A percentile compares a stretch with the other conserved stretches of the same genome.
Conservation (phyloP, 768 basidiomycete genomes). For the Pleurotus tuber-regium region DNA sequence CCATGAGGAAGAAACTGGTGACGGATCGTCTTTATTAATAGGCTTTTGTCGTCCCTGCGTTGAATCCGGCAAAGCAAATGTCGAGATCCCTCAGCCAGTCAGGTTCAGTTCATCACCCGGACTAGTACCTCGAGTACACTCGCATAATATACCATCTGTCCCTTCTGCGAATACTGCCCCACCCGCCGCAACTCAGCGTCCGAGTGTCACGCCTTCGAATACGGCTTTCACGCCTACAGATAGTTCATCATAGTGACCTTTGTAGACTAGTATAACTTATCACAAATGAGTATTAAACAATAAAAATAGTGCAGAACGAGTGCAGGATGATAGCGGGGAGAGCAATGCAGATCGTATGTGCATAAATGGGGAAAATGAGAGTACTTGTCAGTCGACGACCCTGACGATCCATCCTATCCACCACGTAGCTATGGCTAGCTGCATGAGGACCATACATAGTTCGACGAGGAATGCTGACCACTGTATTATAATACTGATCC, state of each 20-base stretch:
- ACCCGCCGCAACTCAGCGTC: neutral
- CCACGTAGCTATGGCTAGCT: constrained; percentile 63
- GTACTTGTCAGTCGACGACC: constrained; percentile 27
- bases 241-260: neutral
- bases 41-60: constrained; percentile 72
- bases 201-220: neutral
- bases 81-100: constrained; percentile 22
- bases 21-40: too few species aligned
- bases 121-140: neutral
- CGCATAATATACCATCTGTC: neutral
- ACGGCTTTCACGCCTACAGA: neutral
- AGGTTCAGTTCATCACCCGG: neutral
- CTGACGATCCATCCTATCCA: constrained; percentile 74
- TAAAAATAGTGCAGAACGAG: constrained; percentile 10
- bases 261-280: constrained; percentile 8
- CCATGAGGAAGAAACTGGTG: too few species aligned
- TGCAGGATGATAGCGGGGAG: constrained; percentile 3
- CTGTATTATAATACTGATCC: constrained; percentile 60
- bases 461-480: constrained; percentile 68
- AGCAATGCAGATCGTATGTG: constrained; percentile 5
- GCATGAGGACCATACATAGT: constrained; percentile 50
- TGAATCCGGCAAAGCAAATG: constrained; percentile 45
- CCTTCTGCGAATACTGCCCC: neutral
- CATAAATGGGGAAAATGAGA: neutral
- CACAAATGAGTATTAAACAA: neutral